Conservation (phyloP, 768 basidiomycete genomes). For the Mycena pura region DNA sequence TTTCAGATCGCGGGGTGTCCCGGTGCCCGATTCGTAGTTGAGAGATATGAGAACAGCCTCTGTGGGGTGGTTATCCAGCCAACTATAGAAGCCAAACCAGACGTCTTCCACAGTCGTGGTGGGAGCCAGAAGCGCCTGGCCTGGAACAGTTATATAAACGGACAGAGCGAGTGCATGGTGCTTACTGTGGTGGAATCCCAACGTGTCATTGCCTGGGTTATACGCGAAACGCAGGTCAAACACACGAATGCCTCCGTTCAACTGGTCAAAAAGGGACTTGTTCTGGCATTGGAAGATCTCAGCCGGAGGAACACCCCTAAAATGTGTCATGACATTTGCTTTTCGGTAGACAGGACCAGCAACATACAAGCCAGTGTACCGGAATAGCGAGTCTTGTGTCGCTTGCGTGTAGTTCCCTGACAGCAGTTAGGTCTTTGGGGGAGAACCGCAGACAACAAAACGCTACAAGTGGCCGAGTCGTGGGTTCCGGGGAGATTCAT, state of each 20-base stretch:
- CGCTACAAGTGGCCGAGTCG: conserved; percentile 33
- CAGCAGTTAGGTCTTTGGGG: not conserved
- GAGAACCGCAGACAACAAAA: not conserved
- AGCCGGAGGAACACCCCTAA: conserved; percentile 14
- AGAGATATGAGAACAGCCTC: conserved; percentile 59
- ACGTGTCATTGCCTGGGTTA: conserved; percentile 20
- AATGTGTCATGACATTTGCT: not conserved
- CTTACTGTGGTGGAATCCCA: conserved; percentile 25
- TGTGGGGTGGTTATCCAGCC: conserved; percentile 58
- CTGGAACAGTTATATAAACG: conserved; percentile 26
- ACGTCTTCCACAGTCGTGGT: conserved; percentile 57
- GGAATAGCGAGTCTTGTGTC: conserved; percentile 29
- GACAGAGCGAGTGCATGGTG: not conserved
- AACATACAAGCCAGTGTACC: conserved; percentile 30
- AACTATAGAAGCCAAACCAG: conserved; percentile 56
- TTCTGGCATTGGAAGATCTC: conserved; percentile 22
- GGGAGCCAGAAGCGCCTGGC: conserved; percentile 48
- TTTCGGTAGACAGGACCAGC: not conserved
- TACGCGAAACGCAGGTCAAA: conserved; percentile 27
- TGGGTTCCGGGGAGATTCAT: conserved; percentile 41
- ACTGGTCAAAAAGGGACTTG: conserved; percentile 20
- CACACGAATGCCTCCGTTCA: conserved; percentile 24
- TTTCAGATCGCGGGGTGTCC: conserved; percentile 49
- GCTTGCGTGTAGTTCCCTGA: conserved; percentile 34
- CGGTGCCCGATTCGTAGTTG: conserved; percentile 55